These are phyloP conservation scores for Penicillium sp. DNA, from an alignment of 2,329 filamentous ascomycete genomes.

Conservation along the genomic window DNA sequence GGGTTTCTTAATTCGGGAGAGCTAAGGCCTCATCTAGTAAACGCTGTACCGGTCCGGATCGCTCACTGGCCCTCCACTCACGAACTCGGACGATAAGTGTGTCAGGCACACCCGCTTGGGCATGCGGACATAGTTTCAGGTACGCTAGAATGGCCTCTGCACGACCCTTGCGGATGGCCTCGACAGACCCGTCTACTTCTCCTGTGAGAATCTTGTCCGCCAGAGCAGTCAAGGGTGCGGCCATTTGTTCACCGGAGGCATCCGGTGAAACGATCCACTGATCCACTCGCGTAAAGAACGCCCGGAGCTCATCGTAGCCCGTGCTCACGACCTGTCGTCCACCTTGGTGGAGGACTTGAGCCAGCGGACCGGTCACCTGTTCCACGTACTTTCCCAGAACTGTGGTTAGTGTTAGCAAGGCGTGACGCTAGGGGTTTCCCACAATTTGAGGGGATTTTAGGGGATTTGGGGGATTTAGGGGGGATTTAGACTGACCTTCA, in stretches of 20 bases:
- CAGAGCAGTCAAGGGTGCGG: constrained; percentile 30
- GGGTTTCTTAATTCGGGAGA: constrained; percentile 4
- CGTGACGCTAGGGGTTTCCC: constrained; percentile 21
- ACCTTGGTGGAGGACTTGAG: constrained; percentile 33
- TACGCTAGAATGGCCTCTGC: constrained; percentile 39
- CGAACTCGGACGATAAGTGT: constrained; percentile 24
- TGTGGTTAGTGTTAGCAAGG: constrained; percentile 31
- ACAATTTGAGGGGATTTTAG: not conserved
- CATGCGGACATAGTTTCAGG: constrained; percentile 24
- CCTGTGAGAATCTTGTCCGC: constrained; percentile 31
- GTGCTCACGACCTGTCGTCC: constrained; percentile 37
- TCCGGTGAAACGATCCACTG: constrained; percentile 19
- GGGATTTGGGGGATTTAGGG: not conserved
- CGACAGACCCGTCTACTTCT: constrained; percentile 38
- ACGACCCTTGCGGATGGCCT: constrained; percentile 39
- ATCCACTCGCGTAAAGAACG: constrained; percentile 33
- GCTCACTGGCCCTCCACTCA: constrained; percentile 41
- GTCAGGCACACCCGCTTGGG: constrained; percentile 17
- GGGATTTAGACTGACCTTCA: constrained; percentile 26
- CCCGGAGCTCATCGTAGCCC: constrained; percentile 38
- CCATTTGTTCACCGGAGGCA: constrained; percentile 26
- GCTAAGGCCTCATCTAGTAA: constrained; percentile 35
- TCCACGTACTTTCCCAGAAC: constrained; percentile 33
- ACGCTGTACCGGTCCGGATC: constrained; percentile 40
- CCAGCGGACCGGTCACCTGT: constrained; percentile 31